Evolutionary conservation across 345 rosid genomes (phyloP).

Genomic region (Cardamine resedifolia): DNA sequence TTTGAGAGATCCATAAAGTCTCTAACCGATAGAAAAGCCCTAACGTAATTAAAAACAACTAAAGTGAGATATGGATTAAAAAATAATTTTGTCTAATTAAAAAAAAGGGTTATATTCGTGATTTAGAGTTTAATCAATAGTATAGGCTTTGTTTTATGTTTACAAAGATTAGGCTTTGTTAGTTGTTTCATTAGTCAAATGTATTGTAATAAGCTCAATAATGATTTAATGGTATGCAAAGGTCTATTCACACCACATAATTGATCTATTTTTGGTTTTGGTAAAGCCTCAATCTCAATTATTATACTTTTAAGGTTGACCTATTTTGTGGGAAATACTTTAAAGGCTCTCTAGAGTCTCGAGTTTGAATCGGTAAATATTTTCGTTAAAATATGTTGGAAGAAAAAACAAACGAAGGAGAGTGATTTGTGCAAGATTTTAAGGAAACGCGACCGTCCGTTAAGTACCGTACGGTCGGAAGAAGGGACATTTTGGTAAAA

Average conservation of each 20-base stretch:
- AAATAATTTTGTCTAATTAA: too few species aligned
- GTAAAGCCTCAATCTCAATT: background rate
- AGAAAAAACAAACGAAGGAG: background rate
- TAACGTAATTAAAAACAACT: too few species aligned
- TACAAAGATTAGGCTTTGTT: background rate
- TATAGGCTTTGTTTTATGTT: background rate
- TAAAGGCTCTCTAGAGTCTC: background rate
- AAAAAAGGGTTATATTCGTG: background rate
- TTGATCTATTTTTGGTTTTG: background rate
- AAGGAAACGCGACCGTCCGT: constrained; percentile 28
- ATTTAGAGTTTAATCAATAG: background rate
- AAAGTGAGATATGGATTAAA: background rate
- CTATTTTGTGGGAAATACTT: background rate
- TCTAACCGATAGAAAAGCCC: too few species aligned
- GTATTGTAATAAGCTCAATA: background rate
- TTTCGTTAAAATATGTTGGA: background rate
- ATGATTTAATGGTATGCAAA: too few species aligned
- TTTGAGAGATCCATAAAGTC: too few species aligned
- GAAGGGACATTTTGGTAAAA: background rate
- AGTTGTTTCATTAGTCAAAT: background rate
- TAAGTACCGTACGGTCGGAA: constrained; percentile 33
- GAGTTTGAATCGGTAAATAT: background rate
- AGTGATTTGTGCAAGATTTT: constrained; percentile 9
- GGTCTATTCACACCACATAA: background rate
- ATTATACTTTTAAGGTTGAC: background rate